A percentile compares a stretch with the other conserved stretches of the same genome.
Conservation (phyloP, 2,329 filamentous ascomycete species). For the Nothopassalora personata region DNA sequence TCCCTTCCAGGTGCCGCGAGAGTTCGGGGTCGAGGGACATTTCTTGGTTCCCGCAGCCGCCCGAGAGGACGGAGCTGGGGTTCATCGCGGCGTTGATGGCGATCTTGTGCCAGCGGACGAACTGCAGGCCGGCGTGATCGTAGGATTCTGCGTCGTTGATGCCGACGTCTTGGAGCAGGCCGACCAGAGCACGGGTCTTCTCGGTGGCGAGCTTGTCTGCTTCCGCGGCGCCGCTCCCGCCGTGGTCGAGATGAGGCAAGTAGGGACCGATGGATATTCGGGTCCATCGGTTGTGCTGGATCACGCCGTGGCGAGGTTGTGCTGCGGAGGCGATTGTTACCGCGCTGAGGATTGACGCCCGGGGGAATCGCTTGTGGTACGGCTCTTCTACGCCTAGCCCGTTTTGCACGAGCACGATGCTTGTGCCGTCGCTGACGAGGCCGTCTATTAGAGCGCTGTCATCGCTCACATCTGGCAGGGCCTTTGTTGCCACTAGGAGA, state of each 20-base stretch:
- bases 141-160: conserved; percentile 61
- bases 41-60: conserved; percentile 58
- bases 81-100: conserved; percentile 73
- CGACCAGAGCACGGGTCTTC: conserved; percentile 46
- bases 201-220: conserved; percentile 21
- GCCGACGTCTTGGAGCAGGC: conserved; percentile 53
- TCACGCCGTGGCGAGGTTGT: conserved; percentile 57
- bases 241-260: conserved; percentile 42
- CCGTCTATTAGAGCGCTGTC: conserved; percentile 58
- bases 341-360: conserved; percentile 57
- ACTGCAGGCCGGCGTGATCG: conserved; percentile 60
- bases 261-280: conserved; percentile 65
- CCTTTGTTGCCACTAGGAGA: conserved; percentile 65
- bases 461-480: conserved; percentile 58
- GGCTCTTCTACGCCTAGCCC: conserved; percentile 66
- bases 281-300: conserved; percentile 69
- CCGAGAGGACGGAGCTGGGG: conserved; percentile 61
- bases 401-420: conserved; percentile 64
- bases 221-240: conserved; percentile 27
- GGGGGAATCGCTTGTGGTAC: conserved; percentile 57
- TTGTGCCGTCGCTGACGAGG: conserved; percentile 50
- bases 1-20: conserved; percentile 54
- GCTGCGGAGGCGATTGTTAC: conserved; percentile 66
- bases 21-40: conserved; percentile 62
- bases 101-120: conserved; percentile 69